A percentile compares a stretch with the other conserved stretches of the same genome.
Evolutionary conservation across 345 rosid genomes (phyloP).

Genomic region (Arabidopsis arenosa): DNA sequence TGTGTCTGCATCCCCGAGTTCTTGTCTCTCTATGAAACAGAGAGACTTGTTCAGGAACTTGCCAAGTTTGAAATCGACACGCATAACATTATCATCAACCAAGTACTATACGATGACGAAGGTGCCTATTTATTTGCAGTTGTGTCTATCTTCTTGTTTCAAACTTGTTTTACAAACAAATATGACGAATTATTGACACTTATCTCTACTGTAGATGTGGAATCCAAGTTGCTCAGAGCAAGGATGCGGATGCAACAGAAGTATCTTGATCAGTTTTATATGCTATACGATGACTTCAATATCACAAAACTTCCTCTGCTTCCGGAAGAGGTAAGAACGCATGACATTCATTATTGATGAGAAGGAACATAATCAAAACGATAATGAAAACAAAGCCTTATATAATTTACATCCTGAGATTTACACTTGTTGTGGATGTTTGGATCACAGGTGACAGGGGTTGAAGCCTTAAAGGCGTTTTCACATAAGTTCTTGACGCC

Average conservation of each 20-base stretch:
- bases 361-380: neutral
- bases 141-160: conserved; percentile 11
- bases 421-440: conserved; percentile 12
- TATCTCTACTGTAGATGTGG: conserved; percentile 58
- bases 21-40: conserved; percentile 97
- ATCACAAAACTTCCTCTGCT: conserved; percentile 95
- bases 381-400: neutral
- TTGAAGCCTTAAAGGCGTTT: conserved; percentile 82
- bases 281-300: conserved; percentile 96
- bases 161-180: conserved; percentile 5
- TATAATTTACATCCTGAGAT: neutral
- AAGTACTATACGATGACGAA: conserved; percentile 89
- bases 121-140: conserved; percentile 50
- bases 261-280: conserved; percentile 97
- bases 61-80: conserved; percentile 98
- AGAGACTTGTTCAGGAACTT: conserved; percentile 98
- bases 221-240: conserved; percentile 90
- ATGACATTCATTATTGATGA: neutral
- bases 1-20: conserved; percentile 99
- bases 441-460: conserved; percentile 81
- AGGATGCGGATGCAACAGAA: conserved; percentile 98
- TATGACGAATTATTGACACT: conserved; percentile 5
- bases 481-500: conserved; percentile 68
- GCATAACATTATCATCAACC: conserved; percentile 94
- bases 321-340: conserved; percentile 81